Evolutionary conservation across 306 rosid genomes (phyloP).

Genomic region (Corylus americana): DNA sequence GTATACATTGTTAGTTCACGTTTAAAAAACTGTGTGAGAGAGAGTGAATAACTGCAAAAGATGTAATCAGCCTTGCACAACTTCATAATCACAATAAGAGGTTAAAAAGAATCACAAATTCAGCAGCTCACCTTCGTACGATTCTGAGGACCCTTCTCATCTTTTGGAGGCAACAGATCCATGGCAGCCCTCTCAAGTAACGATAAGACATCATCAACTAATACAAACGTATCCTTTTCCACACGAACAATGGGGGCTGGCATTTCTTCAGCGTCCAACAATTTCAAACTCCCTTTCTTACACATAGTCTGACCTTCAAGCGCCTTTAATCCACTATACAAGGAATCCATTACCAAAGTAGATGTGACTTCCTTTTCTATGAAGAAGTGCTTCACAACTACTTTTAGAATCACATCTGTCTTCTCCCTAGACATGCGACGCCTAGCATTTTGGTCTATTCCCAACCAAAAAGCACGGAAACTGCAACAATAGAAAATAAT

Average conservation of each 20-base stretch:
- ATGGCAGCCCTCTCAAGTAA: conserved; percentile 93
- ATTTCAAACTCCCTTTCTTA: conserved; percentile 61
- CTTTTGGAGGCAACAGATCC: conserved; percentile 98
- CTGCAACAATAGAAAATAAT: conserved; percentile 45
- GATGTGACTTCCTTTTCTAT: conserved; percentile 99
- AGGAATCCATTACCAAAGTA: conserved; percentile 97
- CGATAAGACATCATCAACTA: conserved; percentile 84
- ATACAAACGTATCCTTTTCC: conserved; percentile 84
- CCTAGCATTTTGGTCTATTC: conserved; percentile 83
- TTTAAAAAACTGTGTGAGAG: no score
- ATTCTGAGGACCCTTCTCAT: conserved; percentile 99
- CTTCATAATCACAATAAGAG: not conserved
- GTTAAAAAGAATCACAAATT: not conserved
- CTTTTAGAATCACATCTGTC: conserved; percentile 81
- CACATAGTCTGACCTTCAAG: conserved; percentile 81
- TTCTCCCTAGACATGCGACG: conserved; percentile 92
- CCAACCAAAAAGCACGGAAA: conserved; percentile 89
- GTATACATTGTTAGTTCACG: no score
- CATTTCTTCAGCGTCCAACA: conserved; percentile 76
- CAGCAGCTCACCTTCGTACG: conserved; percentile 80
- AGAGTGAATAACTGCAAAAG: no score
- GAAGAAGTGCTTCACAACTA: conserved; percentile 89
- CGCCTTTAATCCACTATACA: conserved; percentile 95
- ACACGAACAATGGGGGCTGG: conserved; percentile 89
- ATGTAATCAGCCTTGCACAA: no score